phyloP scores from a whole-genome alignment of 1,139 yeast genomes.

The Komagataea norvegica region DNA sequence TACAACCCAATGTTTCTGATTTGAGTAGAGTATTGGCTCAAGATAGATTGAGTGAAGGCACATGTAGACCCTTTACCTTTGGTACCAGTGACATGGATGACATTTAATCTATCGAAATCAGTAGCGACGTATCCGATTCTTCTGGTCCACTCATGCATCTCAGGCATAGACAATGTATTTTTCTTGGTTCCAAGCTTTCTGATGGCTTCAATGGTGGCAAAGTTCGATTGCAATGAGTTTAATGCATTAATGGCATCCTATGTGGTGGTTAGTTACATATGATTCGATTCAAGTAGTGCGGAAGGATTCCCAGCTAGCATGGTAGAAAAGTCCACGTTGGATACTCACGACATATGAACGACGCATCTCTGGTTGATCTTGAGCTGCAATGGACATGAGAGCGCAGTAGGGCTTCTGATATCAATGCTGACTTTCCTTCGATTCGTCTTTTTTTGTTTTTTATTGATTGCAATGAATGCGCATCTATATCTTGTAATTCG shows the following conservation, averaged over 20 bases:
- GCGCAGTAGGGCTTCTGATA: too few species aligned
- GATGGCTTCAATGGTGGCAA: conserved; percentile 81
- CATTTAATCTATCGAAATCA: conserved; percentile 70
- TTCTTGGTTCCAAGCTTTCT: conserved; percentile 66
- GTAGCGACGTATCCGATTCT: conserved; percentile 73
- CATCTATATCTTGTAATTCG: too few species aligned
- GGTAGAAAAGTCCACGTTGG: not conserved
- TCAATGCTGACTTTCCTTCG: too few species aligned
- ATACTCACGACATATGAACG: conserved; percentile 18
- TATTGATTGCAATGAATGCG: too few species aligned
- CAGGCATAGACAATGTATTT: conserved; percentile 70
- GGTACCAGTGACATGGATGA: conserved; percentile 93
- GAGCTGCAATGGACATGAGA: not conserved
- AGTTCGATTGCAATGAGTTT: conserved; percentile 86
- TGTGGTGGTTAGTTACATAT: not conserved
- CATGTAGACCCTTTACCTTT: conserved; percentile 98
- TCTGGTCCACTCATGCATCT: conserved; percentile 87
- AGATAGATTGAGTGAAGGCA: conserved; percentile 83
- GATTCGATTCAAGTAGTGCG: not conserved
- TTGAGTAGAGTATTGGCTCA: conserved; percentile 51
- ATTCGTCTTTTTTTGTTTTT: too few species aligned
- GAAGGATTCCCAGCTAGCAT: not conserved
- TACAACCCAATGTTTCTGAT: conserved; percentile 70
- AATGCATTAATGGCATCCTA: conserved; percentile 76
- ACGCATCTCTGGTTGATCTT: conserved; percentile 13